Percentiles rank a stretch among this genome's conserved stretches.
These are phyloP conservation scores for Ophiostoma montium DNA, from an alignment of 2,329 filamentous ascomycete genomes.

Conservation along the genomic window DNA sequence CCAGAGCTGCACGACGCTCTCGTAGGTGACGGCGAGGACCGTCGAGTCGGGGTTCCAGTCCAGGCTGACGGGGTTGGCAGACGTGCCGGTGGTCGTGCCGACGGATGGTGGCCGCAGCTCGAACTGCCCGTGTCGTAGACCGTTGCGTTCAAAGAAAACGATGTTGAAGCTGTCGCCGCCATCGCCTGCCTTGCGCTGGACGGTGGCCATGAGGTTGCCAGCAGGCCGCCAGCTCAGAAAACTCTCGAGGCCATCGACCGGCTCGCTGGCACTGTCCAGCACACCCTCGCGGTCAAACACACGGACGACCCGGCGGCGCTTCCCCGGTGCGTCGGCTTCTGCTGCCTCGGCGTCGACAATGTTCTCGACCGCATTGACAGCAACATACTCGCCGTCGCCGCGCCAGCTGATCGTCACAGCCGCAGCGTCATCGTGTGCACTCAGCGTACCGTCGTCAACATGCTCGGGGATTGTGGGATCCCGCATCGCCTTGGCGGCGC, in stretches of 20 bases:
- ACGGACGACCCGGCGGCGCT: constrained; percentile 62
- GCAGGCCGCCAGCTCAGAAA: constrained; percentile 81
- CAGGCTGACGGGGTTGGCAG: constrained; percentile 44
- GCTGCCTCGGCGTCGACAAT: background rate
- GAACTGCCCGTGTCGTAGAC: constrained; percentile 92
- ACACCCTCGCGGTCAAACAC: constrained; percentile 84
- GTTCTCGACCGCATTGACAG: constrained; percentile 63
- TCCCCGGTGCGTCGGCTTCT: constrained; percentile 13
- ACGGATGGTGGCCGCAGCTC: constrained; percentile 40
- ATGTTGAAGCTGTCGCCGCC: constrained; percentile 53
- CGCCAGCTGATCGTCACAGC: constrained; percentile 73
- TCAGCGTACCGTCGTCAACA: constrained; percentile 70
- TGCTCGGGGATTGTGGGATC: constrained; percentile 93
- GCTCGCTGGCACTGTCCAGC: constrained; percentile 87
- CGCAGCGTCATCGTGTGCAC: constrained; percentile 52
- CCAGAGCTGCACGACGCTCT: constrained; percentile 76
- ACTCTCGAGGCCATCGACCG: constrained; percentile 80
- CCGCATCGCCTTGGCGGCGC: constrained; percentile 71
- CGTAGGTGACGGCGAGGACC: constrained; percentile 68
- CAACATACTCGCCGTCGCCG: constrained; percentile 83
- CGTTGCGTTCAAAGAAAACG: constrained; percentile 93
- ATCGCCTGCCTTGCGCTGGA: constrained; percentile 41
- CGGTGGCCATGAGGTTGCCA: constrained; percentile 79
- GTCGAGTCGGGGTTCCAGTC: constrained; percentile 89
- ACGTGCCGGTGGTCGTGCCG: constrained; percentile 4